Conservation (phyloP, 768 basidiomycete species). For the Tricholoma hemisulphureum region DNA sequence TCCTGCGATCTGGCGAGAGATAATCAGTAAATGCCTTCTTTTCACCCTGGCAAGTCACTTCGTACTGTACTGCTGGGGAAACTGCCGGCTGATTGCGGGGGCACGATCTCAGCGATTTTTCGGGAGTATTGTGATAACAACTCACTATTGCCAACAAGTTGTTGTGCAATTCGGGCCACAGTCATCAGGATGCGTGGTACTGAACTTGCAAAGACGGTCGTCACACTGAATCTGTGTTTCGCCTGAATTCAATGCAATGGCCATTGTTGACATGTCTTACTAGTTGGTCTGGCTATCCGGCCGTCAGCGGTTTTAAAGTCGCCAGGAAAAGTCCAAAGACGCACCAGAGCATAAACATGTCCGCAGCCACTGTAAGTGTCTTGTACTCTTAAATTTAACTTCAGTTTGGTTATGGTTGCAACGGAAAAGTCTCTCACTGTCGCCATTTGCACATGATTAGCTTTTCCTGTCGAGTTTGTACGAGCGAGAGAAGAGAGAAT, state of each 20-base stretch:
- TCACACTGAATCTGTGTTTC: slow-evolving; percentile 60
- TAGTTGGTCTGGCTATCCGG: slow-evolving; percentile 57
- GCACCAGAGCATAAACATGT: slow-evolving; percentile 54
- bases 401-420: slow-evolving; percentile 6
- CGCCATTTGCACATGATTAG: slow-evolving; percentile 67
- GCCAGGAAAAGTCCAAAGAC: slow-evolving; percentile 14
- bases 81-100: slow-evolving; percentile 53
- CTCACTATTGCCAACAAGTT: slow-evolving; percentile 81
- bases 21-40: slow-evolving; percentile 15
- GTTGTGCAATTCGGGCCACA: slow-evolving; percentile 58
- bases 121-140: slow-evolving; percentile 9
- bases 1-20: slow-evolving; percentile 26
- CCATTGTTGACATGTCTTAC: slow-evolving; percentile 33
- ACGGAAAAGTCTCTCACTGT: slow-evolving; percentile 49
- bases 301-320: slow-evolving; percentile 6
- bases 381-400: slow-evolving; percentile 50
- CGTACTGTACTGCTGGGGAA: slow-evolving; percentile 70
- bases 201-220: slow-evolving; percentile 68
- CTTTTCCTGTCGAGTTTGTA: background rate
- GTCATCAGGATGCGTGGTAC: slow-evolving; percentile 54
- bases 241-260: slow-evolving; percentile 1
- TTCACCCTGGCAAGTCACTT: slow-evolving; percentile 9
- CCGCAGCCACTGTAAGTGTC: slow-evolving; percentile 57
- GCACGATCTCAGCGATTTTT: slow-evolving; percentile 17
- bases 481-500: background rate